phyloP scores from a whole-genome alignment of 2,329 filamentous ascomycete genomes.

The Pleomassaria siparia region DNA sequence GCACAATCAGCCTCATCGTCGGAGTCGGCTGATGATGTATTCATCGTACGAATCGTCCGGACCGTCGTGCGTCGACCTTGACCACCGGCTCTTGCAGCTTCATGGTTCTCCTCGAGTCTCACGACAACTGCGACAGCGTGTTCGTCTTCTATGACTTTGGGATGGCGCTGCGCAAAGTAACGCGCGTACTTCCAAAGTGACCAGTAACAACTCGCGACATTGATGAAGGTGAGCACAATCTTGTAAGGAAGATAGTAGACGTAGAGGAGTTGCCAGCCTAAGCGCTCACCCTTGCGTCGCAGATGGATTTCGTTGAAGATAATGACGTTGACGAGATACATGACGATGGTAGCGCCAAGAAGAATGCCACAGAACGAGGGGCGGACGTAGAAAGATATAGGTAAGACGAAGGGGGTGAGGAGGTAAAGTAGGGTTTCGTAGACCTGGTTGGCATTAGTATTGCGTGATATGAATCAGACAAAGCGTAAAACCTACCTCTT shows the following conservation, averaged over 20 bases:
- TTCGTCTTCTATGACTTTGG: constrained; percentile 52
- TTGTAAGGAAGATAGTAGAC: constrained; percentile 52
- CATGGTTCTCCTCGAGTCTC: too few relatives aligned
- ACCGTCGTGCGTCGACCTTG: too few relatives aligned
- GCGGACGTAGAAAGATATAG: constrained; percentile 47
- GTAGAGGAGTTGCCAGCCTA: constrained; percentile 41
- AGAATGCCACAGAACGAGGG: constrained; percentile 46
- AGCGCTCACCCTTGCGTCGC: constrained; percentile 47
- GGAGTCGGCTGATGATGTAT: too few relatives aligned
- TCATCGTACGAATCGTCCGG: too few relatives aligned
- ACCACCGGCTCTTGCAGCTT: too few relatives aligned
- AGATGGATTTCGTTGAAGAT: constrained; percentile 55
- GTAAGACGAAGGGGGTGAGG: constrained; percentile 49
- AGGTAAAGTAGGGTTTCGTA: constrained; percentile 53
- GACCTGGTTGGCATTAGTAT: constrained; percentile 24
- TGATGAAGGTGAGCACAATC: constrained; percentile 47
- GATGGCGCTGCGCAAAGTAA: constrained; percentile 52
- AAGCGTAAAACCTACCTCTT: constrained; percentile 38
- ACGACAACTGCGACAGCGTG: constrained; percentile 40
- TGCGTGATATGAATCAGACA: constrained; percentile 4
- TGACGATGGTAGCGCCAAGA: constrained; percentile 36
- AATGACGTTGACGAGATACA: constrained; percentile 49
- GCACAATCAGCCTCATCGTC: too few relatives aligned
- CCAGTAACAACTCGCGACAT: constrained; percentile 42
- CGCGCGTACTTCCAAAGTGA: constrained; percentile 47